Percentiles rank a stretch among this genome's conserved stretches.
Evolutionary conservation across 768 basidiomycete genomes (phyloP).

Genomic region (Pleurotus tuber-regium): DNA sequence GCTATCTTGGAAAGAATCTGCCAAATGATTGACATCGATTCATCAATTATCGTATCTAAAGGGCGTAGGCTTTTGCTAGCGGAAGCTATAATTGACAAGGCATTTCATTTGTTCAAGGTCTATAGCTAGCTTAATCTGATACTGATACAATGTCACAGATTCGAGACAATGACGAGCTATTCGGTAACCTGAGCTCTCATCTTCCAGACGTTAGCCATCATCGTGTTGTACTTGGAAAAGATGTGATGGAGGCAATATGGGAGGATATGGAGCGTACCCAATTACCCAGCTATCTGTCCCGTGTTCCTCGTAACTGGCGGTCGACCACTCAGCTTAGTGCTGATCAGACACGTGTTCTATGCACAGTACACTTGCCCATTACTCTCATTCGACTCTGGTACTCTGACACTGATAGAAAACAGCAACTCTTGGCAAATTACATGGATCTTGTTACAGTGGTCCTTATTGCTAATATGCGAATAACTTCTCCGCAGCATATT

Average conservation of each 20-base stretch:
- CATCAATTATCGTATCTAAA: no score
- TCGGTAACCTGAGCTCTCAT: constrained; percentile 1
- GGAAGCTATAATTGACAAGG: background rate
- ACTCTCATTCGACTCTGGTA: constrained; percentile 27
- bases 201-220: background rate
- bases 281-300: constrained; percentile 29
- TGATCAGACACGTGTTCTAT: constrained; percentile 25
- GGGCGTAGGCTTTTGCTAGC: background rate
- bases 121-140: background rate
- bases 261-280: constrained; percentile 25
- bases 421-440: constrained; percentile 23
- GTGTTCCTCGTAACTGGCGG: constrained; percentile 30
- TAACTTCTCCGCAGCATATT: constrained; percentile 18
- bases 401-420: constrained; percentile 11
- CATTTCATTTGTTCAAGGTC: background rate
- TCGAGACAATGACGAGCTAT: background rate
- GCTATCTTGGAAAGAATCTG: background rate
- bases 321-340: constrained; percentile 24
- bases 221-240: constrained; percentile 26
- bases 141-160: background rate
- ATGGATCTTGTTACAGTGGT: constrained; percentile 26
- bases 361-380: constrained; percentile 25
- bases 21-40: background rate
- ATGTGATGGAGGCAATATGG: constrained; percentile 26
- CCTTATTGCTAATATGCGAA: constrained; percentile 18